A percentile compares a stretch with the other conserved stretches of the same genome.
Evolutionary conservation across 148 eudicot species (phyloP).

Genomic region (Pouteria glomerata): DNA sequence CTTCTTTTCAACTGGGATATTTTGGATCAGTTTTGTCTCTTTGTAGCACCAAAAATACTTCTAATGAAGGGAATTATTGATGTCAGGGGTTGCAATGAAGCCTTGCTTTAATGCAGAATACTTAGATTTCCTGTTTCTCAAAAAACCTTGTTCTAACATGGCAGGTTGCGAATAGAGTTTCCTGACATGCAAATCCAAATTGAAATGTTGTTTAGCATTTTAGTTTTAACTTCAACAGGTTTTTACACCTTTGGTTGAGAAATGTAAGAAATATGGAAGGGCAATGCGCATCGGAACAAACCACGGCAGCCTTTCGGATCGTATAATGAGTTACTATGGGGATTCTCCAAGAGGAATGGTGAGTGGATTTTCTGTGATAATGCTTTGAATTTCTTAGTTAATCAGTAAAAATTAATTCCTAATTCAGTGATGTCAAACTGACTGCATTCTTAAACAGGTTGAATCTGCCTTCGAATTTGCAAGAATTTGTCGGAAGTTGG

Average conservation of each 20-base stretch:
- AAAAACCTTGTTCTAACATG: neutral
- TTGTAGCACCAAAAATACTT: neutral
- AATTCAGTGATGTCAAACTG: slow-evolving; percentile 10
- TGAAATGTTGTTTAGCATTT: neutral
- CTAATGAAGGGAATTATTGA: neutral
- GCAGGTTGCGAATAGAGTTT: neutral
- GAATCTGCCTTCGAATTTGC: slow-evolving; percentile 99
- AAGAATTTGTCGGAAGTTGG: slow-evolving; percentile 86
- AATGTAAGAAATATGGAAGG: slow-evolving; percentile 89
- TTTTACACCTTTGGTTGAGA: slow-evolving; percentile 89
- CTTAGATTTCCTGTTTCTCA: neutral
- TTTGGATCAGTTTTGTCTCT: neutral
- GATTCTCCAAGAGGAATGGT: slow-evolving; percentile 99
- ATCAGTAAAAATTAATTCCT: neutral
- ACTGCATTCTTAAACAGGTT: slow-evolving; percentile 47
- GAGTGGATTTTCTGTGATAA: slow-evolving; percentile 12
- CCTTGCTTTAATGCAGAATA: neutral
- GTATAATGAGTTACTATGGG: slow-evolving; percentile 97
- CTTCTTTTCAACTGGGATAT: neutral
- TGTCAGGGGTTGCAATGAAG: neutral
- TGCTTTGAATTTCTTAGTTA: neutral
- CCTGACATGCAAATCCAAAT: neutral
- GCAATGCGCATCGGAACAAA: slow-evolving; percentile 99
- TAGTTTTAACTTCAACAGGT: slow-evolving; percentile 39
- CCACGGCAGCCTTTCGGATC: slow-evolving; percentile 98